Base-by-base conservation (phyloP, 306 rosid genomes). In the Vigna reflexopilosa region DNA sequence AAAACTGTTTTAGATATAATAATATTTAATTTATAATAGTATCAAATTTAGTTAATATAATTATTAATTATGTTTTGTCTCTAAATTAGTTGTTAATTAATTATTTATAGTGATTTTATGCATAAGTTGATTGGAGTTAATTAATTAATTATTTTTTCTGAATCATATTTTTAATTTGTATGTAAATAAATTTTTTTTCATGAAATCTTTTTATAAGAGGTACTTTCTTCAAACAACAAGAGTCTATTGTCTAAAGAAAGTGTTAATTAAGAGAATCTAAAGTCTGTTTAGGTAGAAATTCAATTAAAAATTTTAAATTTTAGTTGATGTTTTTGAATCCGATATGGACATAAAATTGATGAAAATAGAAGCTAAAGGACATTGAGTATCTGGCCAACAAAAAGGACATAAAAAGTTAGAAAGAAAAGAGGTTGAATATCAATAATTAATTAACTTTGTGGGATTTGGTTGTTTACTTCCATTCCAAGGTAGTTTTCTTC, bases 301-400 rank as follows among this genome's bases (percentile, higher is more conserved):
- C 14, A 22, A 57, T 22, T 10, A 20, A 14, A 3, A 22, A 4
- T 2, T 59, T 24, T 5, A 26, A 30, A 30, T 9, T 65, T 1
- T 17, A 2, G 11, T 16, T 65, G 28, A 17, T 2, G 36, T n/a
- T n/a, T 64, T 64, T 34, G 4, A 64, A 62, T 62, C 36, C 9
- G 70, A 65, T 49, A 65, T 50, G 30, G 28, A 38, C 70, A 65
- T 17, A 28, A 38, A 38, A n/a, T 38, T 65, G 9, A 38, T 36
- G 30, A 11, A 38, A 16, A 38, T 38, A 38, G 30, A 65, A 36
- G 30, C 4, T 11, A 45, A 65, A 65, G 49, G 70, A 65, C 70
- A 12, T 65, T 17, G 70, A 38, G 48, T 9, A 63, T 65, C n/a
- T 65, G 50, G 70, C 30, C 50, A 65, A 63, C 26, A 63, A 65